Conservation (phyloP, 345 rosid genomes). For the Hirschfeldia incana region DNA sequence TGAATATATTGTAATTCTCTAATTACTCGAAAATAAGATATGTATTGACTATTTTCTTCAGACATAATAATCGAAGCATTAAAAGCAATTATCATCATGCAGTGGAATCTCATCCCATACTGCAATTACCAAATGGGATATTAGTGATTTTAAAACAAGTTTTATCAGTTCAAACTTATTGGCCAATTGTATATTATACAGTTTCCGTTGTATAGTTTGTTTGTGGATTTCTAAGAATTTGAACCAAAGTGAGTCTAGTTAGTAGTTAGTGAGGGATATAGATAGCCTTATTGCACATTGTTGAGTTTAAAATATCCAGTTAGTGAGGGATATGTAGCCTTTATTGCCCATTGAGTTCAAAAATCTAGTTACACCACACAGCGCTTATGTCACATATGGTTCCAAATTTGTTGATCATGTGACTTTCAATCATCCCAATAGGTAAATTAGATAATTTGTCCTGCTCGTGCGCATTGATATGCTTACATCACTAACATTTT, state of each 20-base stretch:
- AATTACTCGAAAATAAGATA: background rate
- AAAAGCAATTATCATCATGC: conserved; percentile 1
- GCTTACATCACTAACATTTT: background rate
- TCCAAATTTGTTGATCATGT: background rate
- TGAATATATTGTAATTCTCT: background rate
- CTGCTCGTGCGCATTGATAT: background rate
- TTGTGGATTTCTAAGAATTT: background rate
- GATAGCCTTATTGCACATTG: background rate
- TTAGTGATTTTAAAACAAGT: background rate
- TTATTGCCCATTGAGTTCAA: background rate
- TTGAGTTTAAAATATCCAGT: background rate
- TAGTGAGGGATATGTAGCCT: background rate
- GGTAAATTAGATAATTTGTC: background rate
- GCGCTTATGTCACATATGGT: background rate
- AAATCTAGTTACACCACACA: background rate
- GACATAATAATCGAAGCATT: background rate
- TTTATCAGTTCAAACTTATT: no score
- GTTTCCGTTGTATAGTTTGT: background rate
- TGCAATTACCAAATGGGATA: background rate
- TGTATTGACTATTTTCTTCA: background rate
- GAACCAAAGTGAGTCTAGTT: background rate
- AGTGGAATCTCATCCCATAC: conserved; percentile 14
- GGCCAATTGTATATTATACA: no score
- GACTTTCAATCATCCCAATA: background rate
- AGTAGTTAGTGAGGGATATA: background rate